Base-by-base conservation (phyloP, 371 early-diverging fungal genomes). In the Nosema muscidifuracis region DNA sequence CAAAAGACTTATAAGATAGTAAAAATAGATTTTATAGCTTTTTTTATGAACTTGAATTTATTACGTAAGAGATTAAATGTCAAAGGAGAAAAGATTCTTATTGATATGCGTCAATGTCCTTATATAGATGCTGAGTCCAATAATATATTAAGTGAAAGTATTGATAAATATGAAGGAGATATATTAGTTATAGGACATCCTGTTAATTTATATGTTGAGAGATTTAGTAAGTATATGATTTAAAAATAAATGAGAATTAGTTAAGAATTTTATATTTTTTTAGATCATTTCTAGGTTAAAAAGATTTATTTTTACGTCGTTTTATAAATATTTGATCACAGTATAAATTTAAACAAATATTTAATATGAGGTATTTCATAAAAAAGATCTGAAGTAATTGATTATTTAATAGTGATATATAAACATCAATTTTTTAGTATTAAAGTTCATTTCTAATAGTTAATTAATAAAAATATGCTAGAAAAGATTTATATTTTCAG, bases 1-100 rank as follows among this genome's bases (percentile, higher is more conserved):
- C 47, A 47, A 20, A 47, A 47, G 47, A 47, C 13, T 47, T 47
- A 47, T 47, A 47, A 47, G 20, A 47, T 47, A 4, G 47, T 47
- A 10, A 47, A 47, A 20, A 47, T 47, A n/a, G 47, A 47, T 47
- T 47, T 47, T 47, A 13, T 20, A 3, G 47, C 47, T n/a, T 47
- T 13, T 47, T 47, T 47, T n/a, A 12, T 47, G 4, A 47, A 6
- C n/a, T n/a, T 10, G 3, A n/a, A 47, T 13, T 10, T 10, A 47
- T 47, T 47, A 20, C 4, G 20, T 10, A 47, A 47, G 20, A 47
- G 3, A n/a, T 47, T 47, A 20, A 6, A 47, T 10, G 20, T 47
- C 4, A n/a, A 47, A 12, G 20, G 47, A 10, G 4, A 6, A 10
- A 47, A 47, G n/a, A 47, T 47, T 12, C 20, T 47, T 13, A 47